Evolutionary conservation across 352 stramenopile species (phyloP), one percentile per base, ranked within the genome.

Genomic region (Peronospora tabacina): DNA sequence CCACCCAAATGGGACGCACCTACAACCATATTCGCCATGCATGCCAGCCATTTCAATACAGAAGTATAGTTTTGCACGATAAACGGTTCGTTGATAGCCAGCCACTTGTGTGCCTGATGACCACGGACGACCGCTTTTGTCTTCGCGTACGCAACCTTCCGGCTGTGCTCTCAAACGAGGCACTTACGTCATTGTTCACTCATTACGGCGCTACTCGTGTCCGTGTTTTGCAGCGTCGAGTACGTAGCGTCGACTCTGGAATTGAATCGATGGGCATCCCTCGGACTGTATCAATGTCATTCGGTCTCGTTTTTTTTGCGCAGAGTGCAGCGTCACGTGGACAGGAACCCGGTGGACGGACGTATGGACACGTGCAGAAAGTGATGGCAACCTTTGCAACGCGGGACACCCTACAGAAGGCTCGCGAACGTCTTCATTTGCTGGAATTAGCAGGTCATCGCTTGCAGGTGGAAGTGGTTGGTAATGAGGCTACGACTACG

Each of bases 101-200:
- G 5, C 26, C 20, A 28, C 16, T 48, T 20, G 52, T 52, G 9
- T 12, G 24, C 2, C 7, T 36, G 22, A 45, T 45, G 39, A 13
- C 4, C 1, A 8, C 32, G n/a, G 39, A 59, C 33, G 49, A 67
- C 17, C 49, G 45, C 45, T 66, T 65, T 15, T 47, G 46, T 34
- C 58, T 88, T 47, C 75, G 78, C 24, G 67, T 90, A 13, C 62
- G 66, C 33, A 82, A 85, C 52, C 53, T 91, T 7, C 78, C 81
- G 16, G 43, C 57, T 10, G 72, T 66, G 30, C 44, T 91, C 41
- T 86, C 81, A 13, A 44, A 47, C 1, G 62, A 82, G 5, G 74
- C 78, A 7, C 68, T 90, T 15, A 62, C 66, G 13, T 61, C 74
- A 22, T 66, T 91, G 16, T 61, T 91, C 36, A 43, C 36, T 4